Evolutionary conservation across 2,329 filamentous ascomycete genomes (phyloP), one percentile per base, ranked within the genome.

Genomic region (Sporothrix mexicana): DNA sequence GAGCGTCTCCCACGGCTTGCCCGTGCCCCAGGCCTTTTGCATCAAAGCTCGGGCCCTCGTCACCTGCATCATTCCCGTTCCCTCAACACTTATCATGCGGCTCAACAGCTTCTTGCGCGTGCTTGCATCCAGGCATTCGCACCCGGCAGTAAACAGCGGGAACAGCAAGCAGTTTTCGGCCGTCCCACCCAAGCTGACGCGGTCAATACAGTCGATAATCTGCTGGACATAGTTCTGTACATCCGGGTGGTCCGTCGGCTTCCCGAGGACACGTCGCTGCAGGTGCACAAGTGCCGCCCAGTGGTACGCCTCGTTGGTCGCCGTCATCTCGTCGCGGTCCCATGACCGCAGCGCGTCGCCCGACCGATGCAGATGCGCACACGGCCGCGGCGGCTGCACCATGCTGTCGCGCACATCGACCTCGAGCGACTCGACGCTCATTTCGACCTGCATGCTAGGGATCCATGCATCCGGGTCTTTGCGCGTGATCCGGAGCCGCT

Each of bases 91-190:
- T 78, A 85, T 84, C 78, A 96, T 85, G 66, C 93, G 85, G 76
- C 89, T 87, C 77, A 93, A 82, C 51, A 95, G 88, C 77, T 88
- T 85, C 30, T 82, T 82, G 68, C 90, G 84, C 76, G 91, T 87
- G 2, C 80, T 81, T 47, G 83, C 77, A 67, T 90, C 86, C 72
- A 83, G 82, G 0, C 90, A 89, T 79, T 96, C 92, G 76, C 92
- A 95, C 0, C 93, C 93, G 0, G 93, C 93, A 0, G 92, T 93
- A 80, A 96, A 96, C 82, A 96, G 90, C 0, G 93, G 93, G 76
- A 96, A 95, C 53, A 96, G 80, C 20, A 93, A 82, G 77, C 92
- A 93, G 9, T 89, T 90, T 80, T 95, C 93, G 0, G 92, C 92
- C 17, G 89, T 90, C 43, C 90, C 90, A 6, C 92, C 91, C 13